These are phyloP conservation scores for Elsinoe necatrix DNA, from an alignment of 2,329 filamentous ascomycete genomes.

Conservation along the genomic window DNA sequence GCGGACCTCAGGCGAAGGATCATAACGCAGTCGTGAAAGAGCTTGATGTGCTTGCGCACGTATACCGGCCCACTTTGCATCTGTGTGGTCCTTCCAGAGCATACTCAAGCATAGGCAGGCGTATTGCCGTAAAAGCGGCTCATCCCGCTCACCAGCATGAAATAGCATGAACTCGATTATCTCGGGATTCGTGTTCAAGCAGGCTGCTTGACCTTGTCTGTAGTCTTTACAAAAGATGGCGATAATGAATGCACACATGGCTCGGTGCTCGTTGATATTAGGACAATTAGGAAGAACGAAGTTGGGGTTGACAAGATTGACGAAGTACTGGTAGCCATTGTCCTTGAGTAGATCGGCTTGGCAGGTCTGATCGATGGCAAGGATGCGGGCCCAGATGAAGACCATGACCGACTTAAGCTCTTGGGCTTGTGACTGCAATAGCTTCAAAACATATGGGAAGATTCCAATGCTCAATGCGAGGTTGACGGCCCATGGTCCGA, in stretches of 20 bases:
- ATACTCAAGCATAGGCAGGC: slow-evolving; percentile 92
- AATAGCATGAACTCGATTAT: slow-evolving; percentile 80
- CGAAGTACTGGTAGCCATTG: slow-evolving; percentile 95
- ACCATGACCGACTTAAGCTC: slow-evolving; percentile 98
- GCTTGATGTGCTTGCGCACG: slow-evolving; percentile 74
- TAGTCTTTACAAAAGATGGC: slow-evolving; percentile 96
- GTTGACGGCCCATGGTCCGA: slow-evolving; percentile 98
- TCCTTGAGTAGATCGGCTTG: slow-evolving; percentile 93
- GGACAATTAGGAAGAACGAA: slow-evolving; percentile 57
- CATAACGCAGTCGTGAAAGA: slow-evolving; percentile 70
- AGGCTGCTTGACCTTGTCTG: slow-evolving; percentile 82
- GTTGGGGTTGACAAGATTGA: slow-evolving; percentile 75
- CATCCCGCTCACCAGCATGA: slow-evolving; percentile 77
- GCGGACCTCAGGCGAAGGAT: slow-evolving; percentile 84
- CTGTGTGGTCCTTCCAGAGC: slow-evolving; percentile 81
- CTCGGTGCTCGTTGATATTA: slow-evolving; percentile 88
- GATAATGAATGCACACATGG: slow-evolving; percentile 97
- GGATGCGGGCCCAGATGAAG: slow-evolving; percentile 94
- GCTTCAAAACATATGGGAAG: slow-evolving; percentile 96
- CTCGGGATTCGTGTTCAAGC: slow-evolving; percentile 76
- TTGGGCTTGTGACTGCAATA: slow-evolving; percentile 86
- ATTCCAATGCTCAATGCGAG: slow-evolving; percentile 95
- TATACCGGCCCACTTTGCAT: slow-evolving; percentile 95
- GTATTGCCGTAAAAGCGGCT: slow-evolving; percentile 86
- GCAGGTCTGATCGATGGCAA: slow-evolving; percentile 89